Percentiles rank a stretch among this genome's conserved stretches.
Conservation (phyloP, 148 eudicot species). For the Rhododendron kiyosumense region DNA sequence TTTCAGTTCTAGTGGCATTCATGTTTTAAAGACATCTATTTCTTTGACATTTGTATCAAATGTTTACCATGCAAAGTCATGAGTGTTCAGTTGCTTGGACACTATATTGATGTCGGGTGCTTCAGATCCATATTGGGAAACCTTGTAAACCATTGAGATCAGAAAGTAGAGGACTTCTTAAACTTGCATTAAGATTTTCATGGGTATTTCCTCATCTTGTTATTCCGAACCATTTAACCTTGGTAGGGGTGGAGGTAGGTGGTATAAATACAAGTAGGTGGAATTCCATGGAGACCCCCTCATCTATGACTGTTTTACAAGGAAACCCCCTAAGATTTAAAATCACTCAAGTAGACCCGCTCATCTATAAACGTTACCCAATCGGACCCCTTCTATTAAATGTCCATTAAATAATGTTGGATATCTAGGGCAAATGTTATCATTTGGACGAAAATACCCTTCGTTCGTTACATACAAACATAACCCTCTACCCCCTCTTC, state of each 20-base stretch:
- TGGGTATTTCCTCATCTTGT: not conserved
- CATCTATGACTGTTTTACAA: no score
- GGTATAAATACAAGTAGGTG: not conserved
- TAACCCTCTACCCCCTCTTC: no score
- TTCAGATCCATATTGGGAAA: not conserved
- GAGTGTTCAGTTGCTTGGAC: not conserved
- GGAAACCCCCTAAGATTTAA: no score
- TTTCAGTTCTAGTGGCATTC: not conserved
- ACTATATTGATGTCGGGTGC: not conserved
- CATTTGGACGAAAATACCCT: no score
- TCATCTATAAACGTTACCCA: no score
- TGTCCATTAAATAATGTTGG: no score
- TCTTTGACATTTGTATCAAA: not conserved
- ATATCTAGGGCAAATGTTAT: no score
- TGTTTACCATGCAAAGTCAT: not conserved
- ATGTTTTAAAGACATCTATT: not conserved
- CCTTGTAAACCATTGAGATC: not conserved
- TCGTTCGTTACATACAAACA: no score
- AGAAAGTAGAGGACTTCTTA: not conserved
- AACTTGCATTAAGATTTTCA: not conserved
- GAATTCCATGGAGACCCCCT: no score
- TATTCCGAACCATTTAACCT: not conserved
- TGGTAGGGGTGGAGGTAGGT: not conserved
- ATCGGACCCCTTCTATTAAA: no score
- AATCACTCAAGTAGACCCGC: no score